phyloP scores from a whole-genome alignment of 139 green algal species.

The Trebouxia sp. region DNA sequence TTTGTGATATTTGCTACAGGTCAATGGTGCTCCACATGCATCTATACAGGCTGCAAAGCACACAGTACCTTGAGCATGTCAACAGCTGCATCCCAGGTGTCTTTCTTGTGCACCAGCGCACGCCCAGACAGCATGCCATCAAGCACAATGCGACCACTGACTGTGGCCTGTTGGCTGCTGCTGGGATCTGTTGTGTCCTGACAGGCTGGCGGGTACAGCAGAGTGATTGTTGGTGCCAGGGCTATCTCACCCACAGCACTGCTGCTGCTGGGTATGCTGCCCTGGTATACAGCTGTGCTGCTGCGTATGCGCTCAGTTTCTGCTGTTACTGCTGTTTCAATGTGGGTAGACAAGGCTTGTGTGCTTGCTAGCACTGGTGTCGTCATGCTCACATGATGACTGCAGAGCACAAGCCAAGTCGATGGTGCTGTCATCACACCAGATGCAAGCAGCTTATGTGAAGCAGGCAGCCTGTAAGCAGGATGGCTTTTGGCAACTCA shows the following conservation, averaged over 20 bases:
- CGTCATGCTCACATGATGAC: neutral
- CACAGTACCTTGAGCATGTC: conserved; percentile 5
- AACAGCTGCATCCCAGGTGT: neutral
- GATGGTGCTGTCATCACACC: too few relatives aligned
- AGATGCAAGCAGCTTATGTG: too few relatives aligned
- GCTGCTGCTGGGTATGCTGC: neutral
- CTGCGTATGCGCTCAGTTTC: neutral
- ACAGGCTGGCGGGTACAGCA: neutral
- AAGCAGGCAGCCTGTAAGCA: too few relatives aligned
- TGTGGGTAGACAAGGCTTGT: neutral
- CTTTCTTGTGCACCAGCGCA: conserved; percentile 8
- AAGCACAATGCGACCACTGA: conserved; percentile 2
- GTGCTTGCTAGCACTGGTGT: neutral
- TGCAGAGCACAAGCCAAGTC: neutral
- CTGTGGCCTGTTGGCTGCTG: neutral
- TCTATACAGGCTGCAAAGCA: neutral
- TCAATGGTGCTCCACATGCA: too few relatives aligned
- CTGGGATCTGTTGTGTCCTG: neutral
- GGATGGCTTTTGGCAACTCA: too few relatives aligned
- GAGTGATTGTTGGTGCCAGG: neutral
- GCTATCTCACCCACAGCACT: neutral
- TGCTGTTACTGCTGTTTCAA: neutral
- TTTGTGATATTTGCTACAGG: too few relatives aligned
- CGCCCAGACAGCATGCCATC: neutral
- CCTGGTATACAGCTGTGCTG: neutral